phyloP scores from a whole-genome alignment of 345 rosid species.

The Isatis tinctoria region DNA sequence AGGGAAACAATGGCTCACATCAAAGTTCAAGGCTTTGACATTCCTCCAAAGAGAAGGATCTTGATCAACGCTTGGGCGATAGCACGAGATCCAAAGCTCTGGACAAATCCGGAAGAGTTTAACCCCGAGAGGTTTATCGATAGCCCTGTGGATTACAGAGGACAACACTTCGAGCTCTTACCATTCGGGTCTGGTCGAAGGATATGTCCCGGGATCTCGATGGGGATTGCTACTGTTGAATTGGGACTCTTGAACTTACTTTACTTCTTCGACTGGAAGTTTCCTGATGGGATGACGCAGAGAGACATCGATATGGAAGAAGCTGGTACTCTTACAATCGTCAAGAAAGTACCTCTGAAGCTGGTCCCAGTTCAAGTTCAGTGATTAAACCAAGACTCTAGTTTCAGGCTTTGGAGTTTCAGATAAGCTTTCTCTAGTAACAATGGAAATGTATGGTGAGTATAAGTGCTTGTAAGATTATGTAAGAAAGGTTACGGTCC shows the following conservation, averaged over 20 bases:
- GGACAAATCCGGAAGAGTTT: constrained; percentile 47
- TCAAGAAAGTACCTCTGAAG: constrained; percentile 25
- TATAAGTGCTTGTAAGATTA: not conserved
- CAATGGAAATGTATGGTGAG: not conserved
- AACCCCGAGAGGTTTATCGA: constrained; percentile 43
- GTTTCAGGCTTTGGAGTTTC: not conserved
- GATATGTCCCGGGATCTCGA: constrained; percentile 50
- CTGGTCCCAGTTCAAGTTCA: constrained; percentile 23
- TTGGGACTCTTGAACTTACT: constrained; percentile 40
- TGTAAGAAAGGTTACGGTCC: not conserved
- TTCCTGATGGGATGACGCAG: constrained; percentile 31
- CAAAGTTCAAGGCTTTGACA: constrained; percentile 42
- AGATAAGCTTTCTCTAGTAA: not conserved
- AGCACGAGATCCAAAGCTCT: constrained; percentile 37
- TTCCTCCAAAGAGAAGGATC: constrained; percentile 35
- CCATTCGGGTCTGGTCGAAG: constrained; percentile 60
- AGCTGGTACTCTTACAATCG: constrained; percentile 4
- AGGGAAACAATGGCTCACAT: constrained; percentile 40
- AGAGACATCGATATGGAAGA: constrained; percentile 32
- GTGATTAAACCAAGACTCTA: not conserved
- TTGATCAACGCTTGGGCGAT: constrained; percentile 45
- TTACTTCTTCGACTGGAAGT: constrained; percentile 39
- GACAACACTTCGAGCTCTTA: constrained; percentile 46
- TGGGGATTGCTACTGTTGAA: constrained; percentile 34
- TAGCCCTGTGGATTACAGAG: constrained; percentile 38